Conservation (phyloP, 2,329 filamentous ascomycete species). For the Ophiognomonia clavigignenti-juglandacearum region DNA sequence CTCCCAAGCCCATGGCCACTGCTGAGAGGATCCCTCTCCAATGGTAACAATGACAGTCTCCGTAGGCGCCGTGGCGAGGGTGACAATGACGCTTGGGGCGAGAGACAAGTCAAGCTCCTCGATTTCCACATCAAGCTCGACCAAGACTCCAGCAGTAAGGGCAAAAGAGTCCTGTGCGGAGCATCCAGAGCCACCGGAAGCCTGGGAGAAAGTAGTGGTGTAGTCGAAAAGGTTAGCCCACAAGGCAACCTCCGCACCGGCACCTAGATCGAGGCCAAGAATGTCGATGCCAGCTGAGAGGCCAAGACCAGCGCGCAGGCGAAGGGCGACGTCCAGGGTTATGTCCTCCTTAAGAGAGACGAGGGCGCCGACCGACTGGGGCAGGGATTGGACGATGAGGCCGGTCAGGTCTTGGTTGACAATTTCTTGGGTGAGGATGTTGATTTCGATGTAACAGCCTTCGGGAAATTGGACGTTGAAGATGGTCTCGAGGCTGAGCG, state of each 20-base stretch:
- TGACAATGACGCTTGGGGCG: constrained; percentile 23
- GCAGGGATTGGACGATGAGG: constrained; percentile 21
- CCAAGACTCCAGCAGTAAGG: constrained; percentile 22
- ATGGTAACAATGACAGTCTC: constrained; percentile 18
- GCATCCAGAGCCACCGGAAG: constrained; percentile 13
- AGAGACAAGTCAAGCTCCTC: constrained; percentile 21
- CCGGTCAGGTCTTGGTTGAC: constrained; percentile 20
- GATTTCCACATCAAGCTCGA: constrained; percentile 22
- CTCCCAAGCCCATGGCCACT: constrained; percentile 8
- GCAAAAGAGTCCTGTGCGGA: constrained; percentile 20
- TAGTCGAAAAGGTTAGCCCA: constrained; percentile 28
- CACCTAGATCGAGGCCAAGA: constrained; percentile 21
- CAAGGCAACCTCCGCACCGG: constrained; percentile 23
- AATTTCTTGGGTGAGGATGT: constrained; percentile 22
- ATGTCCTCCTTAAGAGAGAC: constrained; percentile 22
- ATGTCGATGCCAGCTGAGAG: constrained; percentile 20
- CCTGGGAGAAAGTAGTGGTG: constrained; percentile 20
- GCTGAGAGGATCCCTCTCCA: constrained; percentile 6
- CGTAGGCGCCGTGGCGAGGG: constrained; percentile 19
- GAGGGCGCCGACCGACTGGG: constrained; percentile 18
- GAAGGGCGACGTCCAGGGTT: constrained; percentile 23
- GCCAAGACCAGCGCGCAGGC: constrained; percentile 23
- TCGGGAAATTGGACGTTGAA: constrained; percentile 24
- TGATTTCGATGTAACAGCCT: constrained; percentile 23
- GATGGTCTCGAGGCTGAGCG: constrained; percentile 21